Base-by-base conservation (phyloP, 441 rosid genomes). In the Mallotus japonicus region DNA sequence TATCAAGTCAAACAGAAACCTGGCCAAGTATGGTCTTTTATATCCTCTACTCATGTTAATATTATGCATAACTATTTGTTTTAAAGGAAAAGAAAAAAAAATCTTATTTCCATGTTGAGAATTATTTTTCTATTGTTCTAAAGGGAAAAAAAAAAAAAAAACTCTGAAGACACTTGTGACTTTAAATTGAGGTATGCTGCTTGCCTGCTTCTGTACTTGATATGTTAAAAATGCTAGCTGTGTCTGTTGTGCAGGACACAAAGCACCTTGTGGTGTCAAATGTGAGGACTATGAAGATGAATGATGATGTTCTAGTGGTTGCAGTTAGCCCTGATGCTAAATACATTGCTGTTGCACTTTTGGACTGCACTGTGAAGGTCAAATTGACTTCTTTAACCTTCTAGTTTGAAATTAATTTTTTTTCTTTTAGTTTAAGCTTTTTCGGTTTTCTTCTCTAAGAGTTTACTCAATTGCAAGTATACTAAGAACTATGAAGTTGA, bases 291-390 rank as follows among this genome's bases (percentile, higher is more conserved):
- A 80, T 87, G 87, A 95, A 91, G 90, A 90, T 95, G 99, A 90
- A 95, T 82, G 97, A 91, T 75, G 98, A 92, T 74, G 98, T 95
- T 75, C 81, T 91, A 62, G 96, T 83, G 61, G 89, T 95, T 85
- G 90, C 92, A 70, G 80, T 90, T 75, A 90, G 98, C 79, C 97
- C 98, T 71, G 96, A 95, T 76, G 87, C 92, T 65, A 92, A 95
- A 78, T 87, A 91, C 72, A 83, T 95, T 81, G 97, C 99, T 62
- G 93, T 90, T 83, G 95, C 99, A 15, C 83, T 95, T 68, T 82
- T 92, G 77, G 95, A 95, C 84, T 87, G 87, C 84, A 95, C 97
- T 20, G 98, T 95, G 85, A 91, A 92, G 98, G 99, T 95, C 69
- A 69, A 71, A 42, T 34, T 44, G 65, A 64, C 63, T 70, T 67